phyloP scores from a whole-genome alignment of 768 basidiomycete species.

The Termitomyces sp. region DNA sequence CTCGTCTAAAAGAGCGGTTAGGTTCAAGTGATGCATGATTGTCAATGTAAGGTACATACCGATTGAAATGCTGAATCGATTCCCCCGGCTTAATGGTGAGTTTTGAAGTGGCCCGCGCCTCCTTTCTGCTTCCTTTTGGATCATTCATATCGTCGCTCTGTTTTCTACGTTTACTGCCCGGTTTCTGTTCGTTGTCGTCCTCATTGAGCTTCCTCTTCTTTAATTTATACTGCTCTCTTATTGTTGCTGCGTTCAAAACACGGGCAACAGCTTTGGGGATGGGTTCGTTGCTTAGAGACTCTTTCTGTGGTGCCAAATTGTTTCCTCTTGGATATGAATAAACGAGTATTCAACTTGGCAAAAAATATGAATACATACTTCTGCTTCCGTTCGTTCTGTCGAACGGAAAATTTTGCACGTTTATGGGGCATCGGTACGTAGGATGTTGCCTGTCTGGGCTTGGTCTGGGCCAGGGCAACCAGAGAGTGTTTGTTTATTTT shows the following conservation, averaged over 20 bases:
- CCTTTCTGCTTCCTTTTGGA: constrained; percentile 17
- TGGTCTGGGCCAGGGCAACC: background rate
- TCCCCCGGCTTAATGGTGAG: constrained; percentile 63
- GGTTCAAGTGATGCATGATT: background rate
- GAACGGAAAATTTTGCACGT: constrained; percentile 49
- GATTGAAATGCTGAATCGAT: constrained; percentile 73
- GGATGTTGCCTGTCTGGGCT: too few relatives aligned
- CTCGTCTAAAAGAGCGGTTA: constrained; percentile 44
- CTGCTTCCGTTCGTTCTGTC: constrained; percentile 38
- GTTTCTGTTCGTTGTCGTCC: constrained; percentile 23
- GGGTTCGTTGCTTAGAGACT: constrained; percentile 45
- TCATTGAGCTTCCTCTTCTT: constrained; percentile 42
- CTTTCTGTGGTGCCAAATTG: constrained; percentile 46
- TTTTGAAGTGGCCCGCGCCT: constrained; percentile 15
- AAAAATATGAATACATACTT: constrained; percentile 29
- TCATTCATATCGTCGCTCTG: constrained; percentile 14
- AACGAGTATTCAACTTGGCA: background rate
- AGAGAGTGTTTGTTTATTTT: background rate
- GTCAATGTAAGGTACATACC: constrained; percentile 35
- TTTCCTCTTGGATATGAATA: constrained; percentile 33
- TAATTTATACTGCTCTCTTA: constrained; percentile 51
- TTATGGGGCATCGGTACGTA: constrained; percentile 78
- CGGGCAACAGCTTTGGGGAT: constrained; percentile 69
- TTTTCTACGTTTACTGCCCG: constrained; percentile 31
- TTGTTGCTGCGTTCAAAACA: constrained; percentile 57